A percentile compares a stretch with the other conserved stretches of the same genome.
These are phyloP conservation scores for Prinsepia uniflora DNA, from an alignment of 306 rosid genomes.

Conservation along the genomic window DNA sequence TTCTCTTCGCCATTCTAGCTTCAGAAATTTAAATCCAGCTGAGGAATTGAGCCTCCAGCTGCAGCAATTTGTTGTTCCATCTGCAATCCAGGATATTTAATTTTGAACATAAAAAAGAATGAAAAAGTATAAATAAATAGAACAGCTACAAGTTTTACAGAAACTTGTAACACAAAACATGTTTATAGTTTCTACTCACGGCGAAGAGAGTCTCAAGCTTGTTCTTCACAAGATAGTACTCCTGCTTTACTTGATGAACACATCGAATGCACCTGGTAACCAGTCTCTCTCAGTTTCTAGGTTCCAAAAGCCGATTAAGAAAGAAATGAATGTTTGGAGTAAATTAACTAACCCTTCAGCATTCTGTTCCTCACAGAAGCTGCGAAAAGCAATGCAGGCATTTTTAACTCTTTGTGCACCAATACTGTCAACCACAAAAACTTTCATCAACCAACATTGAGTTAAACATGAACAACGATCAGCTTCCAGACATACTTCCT, in stretches of 20 bases:
- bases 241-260: conserved; percentile 86
- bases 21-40: conserved; percentile 50
- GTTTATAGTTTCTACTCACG: conserved; percentile 37
- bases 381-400: conserved; percentile 79
- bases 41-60: conserved; percentile 92
- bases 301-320: not conserved
- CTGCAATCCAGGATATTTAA: conserved; percentile 44
- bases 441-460: conserved; percentile 9
- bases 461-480: not conserved
- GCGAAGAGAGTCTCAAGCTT: conserved; percentile 78
- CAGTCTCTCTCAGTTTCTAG: not conserved
- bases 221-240: conserved; percentile 70
- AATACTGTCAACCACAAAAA: conserved; percentile 49
- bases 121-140: not conserved
- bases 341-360: conserved; percentile 66
- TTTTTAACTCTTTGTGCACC: conserved; percentile 93
- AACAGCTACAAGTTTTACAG: conserved; percentile 6
- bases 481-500: not conserved
- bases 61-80: conserved; percentile 85
- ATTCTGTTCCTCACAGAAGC: conserved; percentile 76
- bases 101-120: not conserved
- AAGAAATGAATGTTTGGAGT: conserved; percentile 8
- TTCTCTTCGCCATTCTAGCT: conserved; percentile 13
- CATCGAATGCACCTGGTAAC: conserved; percentile 69
- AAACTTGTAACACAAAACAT: not conserved